Evolutionary conservation across 2,329 filamentous ascomycete genomes (phyloP), one percentile per base, ranked within the genome.

Genomic region (Neonectria sp.): DNA sequence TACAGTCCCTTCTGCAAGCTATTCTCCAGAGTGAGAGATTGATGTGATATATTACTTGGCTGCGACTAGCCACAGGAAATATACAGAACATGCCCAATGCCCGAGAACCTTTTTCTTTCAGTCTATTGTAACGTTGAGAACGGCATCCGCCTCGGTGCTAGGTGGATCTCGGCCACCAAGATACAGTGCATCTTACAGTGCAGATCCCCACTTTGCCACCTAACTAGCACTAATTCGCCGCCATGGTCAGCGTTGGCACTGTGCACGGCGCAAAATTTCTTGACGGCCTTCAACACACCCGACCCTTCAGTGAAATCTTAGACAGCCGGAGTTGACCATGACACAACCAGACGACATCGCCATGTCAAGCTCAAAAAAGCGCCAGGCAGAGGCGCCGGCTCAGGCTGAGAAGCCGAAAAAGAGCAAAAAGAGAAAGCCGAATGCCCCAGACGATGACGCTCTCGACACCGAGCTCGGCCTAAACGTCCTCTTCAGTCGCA

Each of bases 401-500:
- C 75, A 80, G 3, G 64, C 67, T 46, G 81, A 80, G 55, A 82
- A 81, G 68, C 70, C 70, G 37, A 82, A 81, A 71, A 88, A 88
- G 77, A 83, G 80, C 67, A 86, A 86, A 73, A 86, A 84, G 75
- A 88, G 86, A 82, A 92, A 89, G 81, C 84, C 75, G 85, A 88
- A 76, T 82, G 83, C 60, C 84, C 87, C 66, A 73, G 86, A 89
- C 48, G 88, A 91, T 55, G 85, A 84, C 27, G 82, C 87, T 31
- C 79, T 91, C 65, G 90, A 94, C 77, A 86, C 90, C 49, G 90
- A 94, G 74, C 88, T 91, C 37, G 91, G 92, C 7, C 84, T 98
- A 72, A 97, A 98, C 82, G 90, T 89, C 71, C 89, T 93, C 4
- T 93, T 98, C 78, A 89, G 90, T 51, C 89, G 90, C 68, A 95